A percentile compares a stretch with the other conserved stretches of the same genome.
Evolutionary conservation across 2,329 filamentous ascomycete species (phyloP).

Genomic region (Plenodomus biglobosus): DNA sequence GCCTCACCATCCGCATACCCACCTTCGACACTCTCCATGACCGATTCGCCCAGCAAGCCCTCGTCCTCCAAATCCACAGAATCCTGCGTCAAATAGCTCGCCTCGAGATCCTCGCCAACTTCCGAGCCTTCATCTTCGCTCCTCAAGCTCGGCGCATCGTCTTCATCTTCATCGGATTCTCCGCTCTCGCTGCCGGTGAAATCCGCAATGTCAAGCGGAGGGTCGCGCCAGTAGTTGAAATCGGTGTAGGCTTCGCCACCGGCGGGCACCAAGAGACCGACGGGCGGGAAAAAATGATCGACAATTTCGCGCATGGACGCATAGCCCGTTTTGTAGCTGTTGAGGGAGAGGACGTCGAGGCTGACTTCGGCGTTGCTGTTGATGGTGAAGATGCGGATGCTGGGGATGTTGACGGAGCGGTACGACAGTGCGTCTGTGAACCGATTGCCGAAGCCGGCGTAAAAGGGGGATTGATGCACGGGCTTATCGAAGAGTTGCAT

Average conservation of each 20-base stretch:
- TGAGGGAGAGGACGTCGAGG: constrained; percentile 83
- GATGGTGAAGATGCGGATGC: constrained; percentile 95
- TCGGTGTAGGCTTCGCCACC: constrained; percentile 95
- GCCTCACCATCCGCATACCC: constrained; percentile 30
- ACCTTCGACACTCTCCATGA: constrained; percentile 54
- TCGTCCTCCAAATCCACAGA: constrained; percentile 47
- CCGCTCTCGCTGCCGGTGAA: constrained; percentile 78
- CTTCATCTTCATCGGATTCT: constrained; percentile 50
- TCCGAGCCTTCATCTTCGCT: constrained; percentile 57
- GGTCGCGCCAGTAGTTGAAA: constrained; percentile 93
- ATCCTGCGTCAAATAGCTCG: constrained; percentile 60
- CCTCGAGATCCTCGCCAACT: constrained; percentile 52
- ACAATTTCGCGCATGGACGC: constrained; percentile 96
- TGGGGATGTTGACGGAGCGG: constrained; percentile 91
- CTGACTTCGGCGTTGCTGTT: constrained; percentile 97
- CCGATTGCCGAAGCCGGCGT: constrained; percentile 94
- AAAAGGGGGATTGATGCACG: constrained; percentile 77
- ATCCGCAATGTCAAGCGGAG: constrained; percentile 79
- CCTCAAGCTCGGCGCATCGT: constrained; percentile 44
- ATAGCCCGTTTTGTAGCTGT: constrained; percentile 95
- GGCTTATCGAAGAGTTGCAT: constrained; percentile 72
- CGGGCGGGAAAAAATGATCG: constrained; percentile 96
- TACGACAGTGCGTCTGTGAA: constrained; percentile 96
- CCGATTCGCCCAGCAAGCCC: constrained; percentile 49
- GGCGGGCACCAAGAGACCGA: constrained; percentile 80